These are phyloP conservation scores for Hypocreales sp. DNA, from an alignment of 2,329 filamentous ascomycete species.

Conservation along the genomic window DNA sequence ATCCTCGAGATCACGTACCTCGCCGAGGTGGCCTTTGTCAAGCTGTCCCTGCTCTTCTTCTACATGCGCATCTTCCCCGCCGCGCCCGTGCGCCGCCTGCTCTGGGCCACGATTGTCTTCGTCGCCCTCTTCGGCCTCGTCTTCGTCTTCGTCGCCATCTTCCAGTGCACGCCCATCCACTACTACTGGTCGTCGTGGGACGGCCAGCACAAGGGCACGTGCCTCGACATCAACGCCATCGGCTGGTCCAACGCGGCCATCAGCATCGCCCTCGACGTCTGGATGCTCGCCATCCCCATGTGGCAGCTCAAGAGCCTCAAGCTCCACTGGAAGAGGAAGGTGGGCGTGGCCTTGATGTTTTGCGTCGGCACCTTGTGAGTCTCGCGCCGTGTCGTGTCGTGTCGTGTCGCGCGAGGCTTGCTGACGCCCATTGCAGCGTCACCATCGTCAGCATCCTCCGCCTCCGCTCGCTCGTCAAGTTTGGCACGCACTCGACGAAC, in stretches of 20 bases:
- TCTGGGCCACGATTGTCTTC: constrained; percentile 26
- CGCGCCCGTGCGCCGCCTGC: constrained; percentile 17
- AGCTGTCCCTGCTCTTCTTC: constrained; percentile 36
- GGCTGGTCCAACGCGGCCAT: constrained; percentile 35
- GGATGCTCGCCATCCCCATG: constrained; percentile 35
- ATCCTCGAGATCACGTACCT: constrained; percentile 30
- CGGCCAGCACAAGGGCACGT: constrained; percentile 26
- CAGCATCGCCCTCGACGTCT: constrained; percentile 34
- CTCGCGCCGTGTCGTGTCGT: too few species aligned
- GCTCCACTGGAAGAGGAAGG: constrained; percentile 30
- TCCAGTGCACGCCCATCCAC: constrained; percentile 34
- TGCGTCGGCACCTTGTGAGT: constrained; percentile 30
- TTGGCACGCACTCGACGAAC: constrained; percentile 13
- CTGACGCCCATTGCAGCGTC: too few species aligned
- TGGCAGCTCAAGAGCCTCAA: constrained; percentile 25
- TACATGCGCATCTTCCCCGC: constrained; percentile 38
- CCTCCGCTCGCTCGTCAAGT: constrained; percentile 16
- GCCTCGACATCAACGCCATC: constrained; percentile 31
- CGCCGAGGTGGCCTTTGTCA: constrained; percentile 26
- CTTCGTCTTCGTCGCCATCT: constrained; percentile 26
- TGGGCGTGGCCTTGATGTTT: constrained; percentile 34
- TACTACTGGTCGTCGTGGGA: constrained; percentile 40
- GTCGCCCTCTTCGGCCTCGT: constrained; percentile 21
- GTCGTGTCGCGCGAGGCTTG: too few species aligned
- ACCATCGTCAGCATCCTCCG: constrained; percentile 22